Base-by-base conservation (phyloP, 495 filamentous ascomycete genomes). In the Penicillium turbatum region DNA sequence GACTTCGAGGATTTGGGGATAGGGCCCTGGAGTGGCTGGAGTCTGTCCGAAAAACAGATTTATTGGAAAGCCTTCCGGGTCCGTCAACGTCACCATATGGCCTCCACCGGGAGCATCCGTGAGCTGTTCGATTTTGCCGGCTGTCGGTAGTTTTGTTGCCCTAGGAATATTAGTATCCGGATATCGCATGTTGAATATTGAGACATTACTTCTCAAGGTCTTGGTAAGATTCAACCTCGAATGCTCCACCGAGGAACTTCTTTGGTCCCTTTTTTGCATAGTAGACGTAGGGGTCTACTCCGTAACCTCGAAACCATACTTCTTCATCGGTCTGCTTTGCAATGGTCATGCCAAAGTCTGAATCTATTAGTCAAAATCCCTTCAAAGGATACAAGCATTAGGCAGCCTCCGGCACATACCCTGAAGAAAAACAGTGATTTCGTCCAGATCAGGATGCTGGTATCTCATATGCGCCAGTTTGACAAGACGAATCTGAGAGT, bases 271-370 rank as follows among this genome's bases (percentile, higher is more conserved):
- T 24, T 24, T 24, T 24, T 4, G 21, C 21, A 24, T 24, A 24
- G 12, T 82, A 66, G n/a, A 82, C 63, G 56, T 78, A 82, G 16
- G 81, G 79, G 49, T 82, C 78, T 17, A 62, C 67, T 13, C 80
- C 79, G 53, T 79, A 81, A 6, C 81, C 81, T 21, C 81, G 73
- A 65, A 75, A 84, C 65, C 78, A 84, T 12, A 82, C 79, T 32
- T 68, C 76, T 44, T 76, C 69, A 17, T 71, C 71, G 8, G 70
- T 54, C 19, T 64, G 62, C 48, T 69, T 66, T 2, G 66, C 67
- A 48, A 75, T 66, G n/a, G 63, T 63, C 54, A 84, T 78, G 51
- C 81, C 80, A 61, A 83, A 84, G 63, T 82, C 78, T 0, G 21
- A 24, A 24, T 24, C 21, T 24, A 24, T 24, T 4, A 24, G 21